Base-by-base conservation (phyloP, 306 rosid genomes). In the Echinosophora koreensis region DNA sequence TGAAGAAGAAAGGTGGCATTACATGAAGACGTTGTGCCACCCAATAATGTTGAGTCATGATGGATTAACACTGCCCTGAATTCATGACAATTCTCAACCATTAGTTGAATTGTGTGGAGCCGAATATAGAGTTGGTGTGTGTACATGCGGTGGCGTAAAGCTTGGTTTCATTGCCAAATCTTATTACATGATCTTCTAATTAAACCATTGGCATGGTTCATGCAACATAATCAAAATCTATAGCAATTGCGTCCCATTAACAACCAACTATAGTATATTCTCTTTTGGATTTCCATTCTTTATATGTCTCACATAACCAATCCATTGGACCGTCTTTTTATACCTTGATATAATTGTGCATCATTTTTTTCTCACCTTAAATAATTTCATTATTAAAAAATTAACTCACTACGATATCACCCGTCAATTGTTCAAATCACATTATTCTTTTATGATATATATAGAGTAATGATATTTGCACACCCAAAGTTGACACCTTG, bases 111-210 rank as follows among this genome's bases (percentile, higher is more conserved):
- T 44, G 50, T 44, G 37, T 57, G 68, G 74, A 56, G 76, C 96
- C 87, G 81, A 84, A 88, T 79, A 66, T 90, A 81, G 92, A 37
- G 9, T 14, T 37, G 27, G 32, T 47, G 37, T 16, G 37, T 1
- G 5, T 60, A 51, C 27, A 1, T 49, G 64, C 5, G 71, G 56
- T 18, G 76, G 57, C n/a, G 18, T 35, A 2, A 34, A 4, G 3
- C 0, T 63, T 42, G 42, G 15, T 39, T 58, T 72, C 46, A 10
- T 42, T 35, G 41, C 3, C 71, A 49, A 47, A 61, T 12, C 66
- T 32, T 44, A n/a, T 50, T n/a, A 13, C 1, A 11, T 44, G 46
- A 58, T 57, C 1, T 18, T 54, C 44, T 13, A 62, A 46, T 12
- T 46, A 12, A 46, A 74, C 51, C 62, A 49, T 74, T 46, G 59